Conservation (phyloP, 306 rosid genomes). For the Dryas octopetala region DNA sequence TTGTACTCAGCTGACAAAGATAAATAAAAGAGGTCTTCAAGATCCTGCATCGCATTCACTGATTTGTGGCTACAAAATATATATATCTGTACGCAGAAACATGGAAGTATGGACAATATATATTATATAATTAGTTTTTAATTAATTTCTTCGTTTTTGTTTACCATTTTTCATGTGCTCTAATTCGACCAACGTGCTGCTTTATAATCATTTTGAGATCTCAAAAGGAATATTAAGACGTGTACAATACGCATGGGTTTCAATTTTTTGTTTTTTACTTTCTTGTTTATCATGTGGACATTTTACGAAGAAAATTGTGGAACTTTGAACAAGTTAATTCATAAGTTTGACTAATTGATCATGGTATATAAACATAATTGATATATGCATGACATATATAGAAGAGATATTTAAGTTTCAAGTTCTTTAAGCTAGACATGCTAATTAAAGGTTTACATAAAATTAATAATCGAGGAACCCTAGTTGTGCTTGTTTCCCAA, state of each 20-base stretch:
- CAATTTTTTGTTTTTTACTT: neutral
- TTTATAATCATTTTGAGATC: neutral
- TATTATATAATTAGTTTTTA: neutral
- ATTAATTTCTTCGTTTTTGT: neutral
- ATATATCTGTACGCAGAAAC: neutral
- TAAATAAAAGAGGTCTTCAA: no score
- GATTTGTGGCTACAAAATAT: neutral
- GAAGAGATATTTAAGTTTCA: neutral
- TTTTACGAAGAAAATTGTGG: neutral
- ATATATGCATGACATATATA: neutral
- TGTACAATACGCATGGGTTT: no score
- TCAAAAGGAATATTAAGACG: neutral
- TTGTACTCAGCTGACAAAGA: no score
- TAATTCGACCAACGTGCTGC: neutral
- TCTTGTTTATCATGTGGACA: neutral
- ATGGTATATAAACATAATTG: neutral
- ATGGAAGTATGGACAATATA: neutral
- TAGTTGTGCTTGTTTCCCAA: no score
- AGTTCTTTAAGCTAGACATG: neutral
- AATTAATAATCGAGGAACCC: no score
- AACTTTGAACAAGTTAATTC: neutral
- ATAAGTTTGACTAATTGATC: conserved; percentile 1
- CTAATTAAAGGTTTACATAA: no score
- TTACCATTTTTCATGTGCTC: neutral
- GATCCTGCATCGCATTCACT: neutral